A percentile compares a stretch with the other conserved stretches of the same genome.
Evolutionary conservation across 177 flowering plant species (phyloP).

Genomic region (Tripterygium wilfordii): DNA sequence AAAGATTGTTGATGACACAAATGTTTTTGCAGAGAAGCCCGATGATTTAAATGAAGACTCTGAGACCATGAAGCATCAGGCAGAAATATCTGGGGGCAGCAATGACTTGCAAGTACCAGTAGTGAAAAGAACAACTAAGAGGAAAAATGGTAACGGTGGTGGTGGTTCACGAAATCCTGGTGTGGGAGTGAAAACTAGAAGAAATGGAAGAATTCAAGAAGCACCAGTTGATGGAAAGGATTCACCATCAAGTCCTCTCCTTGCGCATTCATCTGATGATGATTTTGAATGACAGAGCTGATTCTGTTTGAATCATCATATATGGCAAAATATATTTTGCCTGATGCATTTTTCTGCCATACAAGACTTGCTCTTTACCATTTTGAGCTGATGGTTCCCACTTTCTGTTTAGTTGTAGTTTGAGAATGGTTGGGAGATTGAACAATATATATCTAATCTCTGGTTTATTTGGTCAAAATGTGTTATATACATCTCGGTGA

Average conservation of each 20-base stretch:
- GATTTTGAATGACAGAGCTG: conserved; percentile 3
- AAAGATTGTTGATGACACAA: neutral
- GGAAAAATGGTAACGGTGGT: too few relatives aligned
- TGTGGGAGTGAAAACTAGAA: neutral
- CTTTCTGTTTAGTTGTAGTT: neutral
- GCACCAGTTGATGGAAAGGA: neutral
- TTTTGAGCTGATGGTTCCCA: neutral
- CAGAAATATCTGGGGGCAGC: neutral
- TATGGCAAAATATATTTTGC: neutral
- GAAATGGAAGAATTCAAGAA: neutral
- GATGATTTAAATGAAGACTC: neutral
- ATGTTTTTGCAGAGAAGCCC: neutral
- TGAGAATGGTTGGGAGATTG: neutral
- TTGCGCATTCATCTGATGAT: conserved; percentile 4
- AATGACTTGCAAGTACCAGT: neutral
- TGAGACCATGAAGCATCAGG: neutral
- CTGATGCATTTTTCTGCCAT: neutral
- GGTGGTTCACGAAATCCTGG: too few relatives aligned
- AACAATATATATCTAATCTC: neutral
- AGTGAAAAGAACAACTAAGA: too few relatives aligned
- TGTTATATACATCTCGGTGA: too few relatives aligned
- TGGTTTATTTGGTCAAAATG: too few relatives aligned
- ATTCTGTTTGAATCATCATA: neutral
- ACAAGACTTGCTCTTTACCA: neutral
- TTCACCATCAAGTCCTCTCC: conserved; percentile 6